Evolutionary conservation across 2,329 filamentous ascomycete species (phyloP), one percentile per base, ranked within the genome.

Genomic region (Parascedosporium putredinis): DNA sequence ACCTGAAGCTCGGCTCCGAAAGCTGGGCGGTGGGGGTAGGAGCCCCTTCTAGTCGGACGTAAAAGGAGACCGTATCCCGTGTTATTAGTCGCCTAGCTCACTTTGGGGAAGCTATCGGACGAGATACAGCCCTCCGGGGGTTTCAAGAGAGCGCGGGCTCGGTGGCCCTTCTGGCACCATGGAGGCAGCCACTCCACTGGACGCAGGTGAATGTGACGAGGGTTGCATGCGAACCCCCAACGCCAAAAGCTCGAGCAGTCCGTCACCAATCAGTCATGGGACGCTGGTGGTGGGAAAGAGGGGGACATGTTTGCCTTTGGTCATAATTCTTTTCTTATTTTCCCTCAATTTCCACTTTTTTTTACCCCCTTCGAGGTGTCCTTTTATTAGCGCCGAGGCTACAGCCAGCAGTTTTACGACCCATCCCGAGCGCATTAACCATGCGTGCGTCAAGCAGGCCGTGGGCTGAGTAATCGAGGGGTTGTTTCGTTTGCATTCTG

Each of bases 221-320:
- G 29, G 31, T 23, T 47, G 45, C 45, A 47, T 47, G 45, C 27
- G 45, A 47, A 47, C 45, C 45, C 38, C 38, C 20, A 42, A 47
- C 45, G 45, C 18, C 29, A 34, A 23, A 47, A 47, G 29, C 38
- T 42, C 38, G 20, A 42, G 38, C 38, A 42, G 38, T 20, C 38
- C 38, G 38, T 42, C 38, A 42, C 38, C 38, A 42, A 42, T 42
- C 38, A 42, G 38, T 42, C 38, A 42, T 42, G 38, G 38, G 38
- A 42, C 38, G 38, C 38, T 20, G 23, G 38, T 42, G 38, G 38
- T 42, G 38, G 38, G 14, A 42, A 42, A 18, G 23, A 20, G 20
- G 38, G 36, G 18, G 7, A 36, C n/a, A 36, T 16, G n/a, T 16
- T 18, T 42, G 16, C 16, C 38, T 20, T 42, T 42, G 38, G 38